Evolutionary conservation across 352 stramenopile genomes (phyloP), one percentile per base, ranked within the genome.

Genomic region (Chrysophaeum taylorii): DNA sequence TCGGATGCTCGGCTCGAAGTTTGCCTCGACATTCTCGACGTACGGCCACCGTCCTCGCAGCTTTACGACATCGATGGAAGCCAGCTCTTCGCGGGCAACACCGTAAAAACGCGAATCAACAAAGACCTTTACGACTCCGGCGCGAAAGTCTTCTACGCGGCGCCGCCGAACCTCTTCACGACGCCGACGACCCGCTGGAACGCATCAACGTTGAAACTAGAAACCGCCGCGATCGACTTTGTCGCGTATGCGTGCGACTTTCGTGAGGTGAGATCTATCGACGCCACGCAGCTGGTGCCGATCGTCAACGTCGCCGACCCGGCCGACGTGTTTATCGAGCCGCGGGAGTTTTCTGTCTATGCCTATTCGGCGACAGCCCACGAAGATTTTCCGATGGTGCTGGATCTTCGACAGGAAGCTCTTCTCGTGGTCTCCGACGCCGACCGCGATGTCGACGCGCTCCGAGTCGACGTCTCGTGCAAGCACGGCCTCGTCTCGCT

Each of bases 221-320:
- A 36, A 7, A 2, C 52, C 27, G 33, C 21, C 33, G 27, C 25
- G 7, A 39, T 63, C 14, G 33, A 2, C 27, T 63, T 41, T 33
- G 27, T 2, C 25, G 52, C 52, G 27, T 9, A 41, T 25, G 52
- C 7, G 27, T 63, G 52, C 52, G n/a, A 7, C 25, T 15, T 14
- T 5, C 52, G 27, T 25, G 27, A 2, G 25, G 27, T 25, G 5
- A 2, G 4, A 12, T 63, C 52, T 9, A 9, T 33, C 7, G 52
- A 14, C 5, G 52, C 29, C 7, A 23, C 29, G 7, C 52, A 63
- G 33, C 9, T 14, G 2, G 27, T 63, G 7, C 15, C 4, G 2
- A 33, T 63, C 27, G 7, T 7, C n/a, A 63, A 63, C 52, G 52
- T 63, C 52, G 39, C 36, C 52, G 52, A 63, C 52, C 12, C n/a